These are phyloP conservation scores for Phytopythium sindhum DNA, from an alignment of 352 stramenopile genomes.

Conservation along the genomic window DNA sequence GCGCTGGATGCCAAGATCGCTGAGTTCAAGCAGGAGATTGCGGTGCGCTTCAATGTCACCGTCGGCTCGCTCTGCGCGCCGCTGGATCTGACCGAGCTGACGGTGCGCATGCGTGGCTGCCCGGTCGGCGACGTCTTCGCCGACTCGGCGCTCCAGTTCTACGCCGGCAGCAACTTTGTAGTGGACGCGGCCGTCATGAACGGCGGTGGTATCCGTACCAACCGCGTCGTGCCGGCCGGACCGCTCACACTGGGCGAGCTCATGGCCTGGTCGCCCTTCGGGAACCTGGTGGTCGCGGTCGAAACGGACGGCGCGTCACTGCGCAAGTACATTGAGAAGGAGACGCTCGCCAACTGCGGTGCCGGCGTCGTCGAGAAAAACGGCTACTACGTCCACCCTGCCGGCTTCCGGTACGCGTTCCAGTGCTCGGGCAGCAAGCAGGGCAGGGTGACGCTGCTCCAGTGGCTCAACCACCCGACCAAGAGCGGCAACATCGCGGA, in stretches of 20 bases:
- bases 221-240: conserved; percentile 49
- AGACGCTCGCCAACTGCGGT: conserved; percentile 51
- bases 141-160: conserved; percentile 46
- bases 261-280: conserved; percentile 65
- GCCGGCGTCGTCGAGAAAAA: conserved; percentile 43
- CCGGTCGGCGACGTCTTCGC: conserved; percentile 61
- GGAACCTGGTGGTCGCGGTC: conserved; percentile 57
- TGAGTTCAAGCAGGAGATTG: conserved; percentile 39
- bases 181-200: conserved; percentile 63
- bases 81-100: conserved; percentile 44
- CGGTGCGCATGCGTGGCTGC: conserved; percentile 44
- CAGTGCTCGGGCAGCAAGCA: conserved; percentile 37
- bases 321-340: conserved; percentile 48
- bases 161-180: conserved; percentile 25
- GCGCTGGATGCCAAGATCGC: conserved; percentile 46
- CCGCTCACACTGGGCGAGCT: conserved; percentile 51
- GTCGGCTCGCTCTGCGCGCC: conserved; percentile 54
- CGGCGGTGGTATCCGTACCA: conserved; percentile 61
- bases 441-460: conserved; percentile 40
- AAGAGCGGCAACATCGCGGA: conserved; percentile 41
- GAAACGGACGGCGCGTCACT: conserved; percentile 54
- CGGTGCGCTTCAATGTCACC: conserved; percentile 31
- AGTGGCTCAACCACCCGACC: conserved; percentile 60
- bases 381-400: conserved; percentile 66
- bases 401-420: conserved; percentile 66